Base-by-base conservation (phyloP, 164 flowering plant genomes). In the Protea cynaroides region DNA sequence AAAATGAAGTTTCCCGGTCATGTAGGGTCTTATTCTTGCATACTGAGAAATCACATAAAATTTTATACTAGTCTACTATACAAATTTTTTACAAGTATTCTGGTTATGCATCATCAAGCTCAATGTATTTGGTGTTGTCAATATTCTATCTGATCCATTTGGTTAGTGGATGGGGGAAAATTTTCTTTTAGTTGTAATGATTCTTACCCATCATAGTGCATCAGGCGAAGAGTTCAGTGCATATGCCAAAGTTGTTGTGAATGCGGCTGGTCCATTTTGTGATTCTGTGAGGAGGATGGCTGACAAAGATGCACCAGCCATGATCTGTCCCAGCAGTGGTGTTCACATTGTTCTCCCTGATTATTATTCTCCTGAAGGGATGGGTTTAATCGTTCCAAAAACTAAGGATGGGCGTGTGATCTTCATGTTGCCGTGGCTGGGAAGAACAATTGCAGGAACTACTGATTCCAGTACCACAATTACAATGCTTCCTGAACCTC, bases 181-280 rank as follows among this genome's bases (percentile, higher is more conserved):
- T 1, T 12, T 40, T 40, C 1, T 12, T 40, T 40, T 40, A 40
- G 14, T 40, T 40, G 13, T 40, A 8, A 40, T 47, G 52, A 14
- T 47, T 47, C 52, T 47, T 47, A 5, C 6, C 52, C 17, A 5
- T 47, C 52, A 10, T 12, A 15, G 52, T 47, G 22, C n/a, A 57
- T 56, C 70, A 73, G 76, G 52, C 22, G 57, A 61, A 49, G 72
- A 73, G 40, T 69, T 73, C 25, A 66, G 69, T 65, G 54, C 62
- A 62, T 65, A 73, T 58, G 72, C 76, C 3, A 73, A 73, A 57
- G 69, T 73, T 2, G 64, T 73, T 44, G 70, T 69, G 58, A 68
- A 65, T 58, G 75, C 71, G 40, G 65, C 64, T 21, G 68, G 71
- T 8, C 75, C 65, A 54, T 60, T 72, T 60, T 59, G 61, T 68